These are phyloP conservation scores for Fusarium penzigii DNA, from an alignment of 2,329 filamentous ascomycete genomes.

Conservation along the genomic window DNA sequence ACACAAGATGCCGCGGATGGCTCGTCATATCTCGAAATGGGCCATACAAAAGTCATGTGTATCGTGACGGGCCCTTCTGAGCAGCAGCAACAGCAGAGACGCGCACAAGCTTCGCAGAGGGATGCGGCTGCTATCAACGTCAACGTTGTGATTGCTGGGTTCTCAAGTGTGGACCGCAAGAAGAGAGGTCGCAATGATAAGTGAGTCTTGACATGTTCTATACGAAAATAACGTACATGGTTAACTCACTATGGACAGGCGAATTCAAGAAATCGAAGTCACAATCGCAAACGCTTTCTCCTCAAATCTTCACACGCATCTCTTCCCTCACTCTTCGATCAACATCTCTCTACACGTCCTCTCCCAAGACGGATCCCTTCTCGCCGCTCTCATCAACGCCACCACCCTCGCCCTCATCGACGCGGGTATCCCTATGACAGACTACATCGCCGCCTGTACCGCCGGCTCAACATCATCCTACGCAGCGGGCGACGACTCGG, in stretches of 20 bases:
- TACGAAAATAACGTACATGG: not conserved
- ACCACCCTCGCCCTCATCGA: conserved; percentile 90
- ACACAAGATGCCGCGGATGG: conserved; percentile 93
- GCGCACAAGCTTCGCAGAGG: conserved; percentile 47
- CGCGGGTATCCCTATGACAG: conserved; percentile 91
- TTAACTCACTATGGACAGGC: conserved; percentile 48
- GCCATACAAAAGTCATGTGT: conserved; percentile 96
- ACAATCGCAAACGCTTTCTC: conserved; percentile 78
- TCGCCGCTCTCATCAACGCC: conserved; percentile 89
- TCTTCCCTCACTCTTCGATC: conserved; percentile 88
- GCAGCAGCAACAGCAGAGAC: conserved; percentile 39
- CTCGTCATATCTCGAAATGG: conserved; percentile 92
- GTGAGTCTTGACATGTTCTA: conserved; percentile 47
- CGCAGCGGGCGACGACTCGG: conserved; percentile 63
- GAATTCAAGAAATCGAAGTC: conserved; percentile 77
- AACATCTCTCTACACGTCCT: conserved; percentile 83
- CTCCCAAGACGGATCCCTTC: conserved; percentile 83
- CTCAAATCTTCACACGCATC: conserved; percentile 76
- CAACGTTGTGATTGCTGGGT: conserved; percentile 82
- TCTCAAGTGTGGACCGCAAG: conserved; percentile 84
- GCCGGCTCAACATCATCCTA: conserved; percentile 76
- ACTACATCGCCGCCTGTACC: conserved; percentile 87
- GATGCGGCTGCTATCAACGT: conserved; percentile 66
- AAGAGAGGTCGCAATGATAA: conserved; percentile 75
- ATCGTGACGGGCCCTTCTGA: conserved; percentile 86